These are phyloP conservation scores for Astrothelium macrocarpum DNA, from an alignment of 495 filamentous ascomycete species.

Conservation along the genomic window DNA sequence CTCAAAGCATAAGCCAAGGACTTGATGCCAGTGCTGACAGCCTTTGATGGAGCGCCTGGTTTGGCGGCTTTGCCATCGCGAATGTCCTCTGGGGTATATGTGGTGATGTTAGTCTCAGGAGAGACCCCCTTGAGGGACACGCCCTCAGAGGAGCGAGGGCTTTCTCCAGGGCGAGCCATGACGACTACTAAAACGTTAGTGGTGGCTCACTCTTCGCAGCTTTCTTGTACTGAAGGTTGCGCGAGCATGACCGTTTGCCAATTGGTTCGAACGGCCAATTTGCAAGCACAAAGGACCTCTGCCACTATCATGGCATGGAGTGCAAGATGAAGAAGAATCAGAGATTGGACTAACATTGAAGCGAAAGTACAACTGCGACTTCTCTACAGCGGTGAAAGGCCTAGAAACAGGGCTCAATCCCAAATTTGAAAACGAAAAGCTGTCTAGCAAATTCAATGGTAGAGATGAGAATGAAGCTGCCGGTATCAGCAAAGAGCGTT, in stretches of 20 bases:
- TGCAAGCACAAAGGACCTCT: background rate
- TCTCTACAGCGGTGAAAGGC: background rate
- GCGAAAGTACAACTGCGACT: background rate
- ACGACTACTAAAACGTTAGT: background rate
- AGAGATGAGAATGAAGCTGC: conserved; percentile 1
- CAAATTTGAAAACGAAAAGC: background rate
- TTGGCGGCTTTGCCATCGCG: background rate
- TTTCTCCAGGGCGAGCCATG: background rate
- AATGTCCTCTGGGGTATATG: conserved; percentile 6
- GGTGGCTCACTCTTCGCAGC: background rate
- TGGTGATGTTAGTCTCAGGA: conserved; percentile 7
- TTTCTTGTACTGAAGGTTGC: background rate
- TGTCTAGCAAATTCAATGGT: background rate
- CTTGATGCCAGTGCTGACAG: background rate
- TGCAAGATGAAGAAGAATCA: background rate
- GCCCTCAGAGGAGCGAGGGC: conserved; percentile 6
- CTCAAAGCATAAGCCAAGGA: background rate
- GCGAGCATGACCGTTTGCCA: background rate
- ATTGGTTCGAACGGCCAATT: background rate
- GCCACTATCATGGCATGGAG: background rate
- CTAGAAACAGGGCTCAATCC: background rate
- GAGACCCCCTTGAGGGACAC: conserved; percentile 5
- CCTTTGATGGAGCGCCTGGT: background rate
- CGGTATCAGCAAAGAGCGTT: background rate
- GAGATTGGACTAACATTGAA: background rate